A percentile compares a stretch with the other conserved stretches of the same genome.
Conservation (phyloP, 257 asterid genomes). For the Parsonsia alboflavescens region DNA sequence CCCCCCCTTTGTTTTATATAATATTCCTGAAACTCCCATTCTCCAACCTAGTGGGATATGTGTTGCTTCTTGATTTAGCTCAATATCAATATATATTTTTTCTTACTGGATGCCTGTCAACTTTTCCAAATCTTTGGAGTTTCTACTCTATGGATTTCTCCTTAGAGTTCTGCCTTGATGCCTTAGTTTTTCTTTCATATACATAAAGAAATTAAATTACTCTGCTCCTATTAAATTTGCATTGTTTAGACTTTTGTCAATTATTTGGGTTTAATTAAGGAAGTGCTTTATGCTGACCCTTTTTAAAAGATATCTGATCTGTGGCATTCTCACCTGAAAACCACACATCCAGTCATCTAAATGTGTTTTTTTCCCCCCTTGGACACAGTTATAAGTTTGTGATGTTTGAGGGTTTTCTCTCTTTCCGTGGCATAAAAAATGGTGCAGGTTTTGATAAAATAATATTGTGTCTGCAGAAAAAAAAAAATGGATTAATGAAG, state of each 20-base stretch:
- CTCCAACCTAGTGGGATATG: not conserved
- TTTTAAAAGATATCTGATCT: too few species aligned
- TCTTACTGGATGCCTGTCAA: not conserved
- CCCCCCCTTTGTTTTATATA: not conserved
- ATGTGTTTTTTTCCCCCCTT: too few species aligned
- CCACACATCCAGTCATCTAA: too few species aligned
- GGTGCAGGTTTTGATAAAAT: too few species aligned
- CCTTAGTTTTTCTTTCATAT: not conserved
- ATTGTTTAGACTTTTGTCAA: not conserved
- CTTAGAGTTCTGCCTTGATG: not conserved
- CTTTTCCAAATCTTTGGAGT: not conserved
- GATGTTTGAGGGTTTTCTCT: not conserved
- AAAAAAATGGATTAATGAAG: not conserved
- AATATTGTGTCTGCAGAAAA: not conserved
- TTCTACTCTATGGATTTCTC: not conserved
- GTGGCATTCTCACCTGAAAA: too few species aligned
- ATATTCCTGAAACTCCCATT: not conserved
- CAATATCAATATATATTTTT: not conserved
- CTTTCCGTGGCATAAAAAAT: not conserved
- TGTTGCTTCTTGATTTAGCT: not conserved
- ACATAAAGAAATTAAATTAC: too few species aligned
- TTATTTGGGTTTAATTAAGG: too few species aligned
- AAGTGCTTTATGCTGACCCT: too few species aligned
- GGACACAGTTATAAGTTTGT: too few species aligned
- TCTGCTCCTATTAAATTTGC: not conserved